Percentiles rank a stretch among this genome's conserved stretches.
phyloP scores from a whole-genome alignment of 768 basidiomycete species.

The Ramaria sp. region DNA sequence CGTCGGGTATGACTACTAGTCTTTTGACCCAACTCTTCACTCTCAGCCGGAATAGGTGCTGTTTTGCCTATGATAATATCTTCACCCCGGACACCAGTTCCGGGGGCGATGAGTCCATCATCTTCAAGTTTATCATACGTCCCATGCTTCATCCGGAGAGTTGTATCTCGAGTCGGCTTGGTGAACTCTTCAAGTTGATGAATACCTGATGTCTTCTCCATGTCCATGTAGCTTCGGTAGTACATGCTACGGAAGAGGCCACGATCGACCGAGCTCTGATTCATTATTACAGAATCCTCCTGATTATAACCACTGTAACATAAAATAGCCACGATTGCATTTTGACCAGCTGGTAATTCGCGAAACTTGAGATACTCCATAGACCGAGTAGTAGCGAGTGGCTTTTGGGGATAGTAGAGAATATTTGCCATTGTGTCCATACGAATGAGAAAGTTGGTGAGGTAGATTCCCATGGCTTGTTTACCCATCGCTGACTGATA shows the following conservation, averaged over 20 bases:
- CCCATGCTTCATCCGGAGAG: constrained; percentile 93
- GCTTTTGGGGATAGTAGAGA: constrained; percentile 98
- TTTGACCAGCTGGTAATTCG: constrained; percentile 97
- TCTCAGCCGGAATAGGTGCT: constrained; percentile 91
- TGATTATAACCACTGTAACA: constrained; percentile 99
- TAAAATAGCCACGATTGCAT: constrained; percentile 95
- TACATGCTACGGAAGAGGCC: constrained; percentile 92
- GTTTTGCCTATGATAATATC: constrained; percentile 99
- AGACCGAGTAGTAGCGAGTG: constrained; percentile 94
- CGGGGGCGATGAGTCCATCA: constrained; percentile 92
- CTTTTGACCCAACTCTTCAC: constrained; percentile 93
- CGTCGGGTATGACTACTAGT: constrained; percentile 89
- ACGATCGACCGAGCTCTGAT: constrained; percentile 96
- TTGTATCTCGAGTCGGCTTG: constrained; percentile 87
- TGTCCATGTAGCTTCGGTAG: constrained; percentile 96
- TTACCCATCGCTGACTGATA: constrained; percentile 99
- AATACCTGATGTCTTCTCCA: constrained; percentile 93
- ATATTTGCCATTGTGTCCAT: constrained; percentile 99
- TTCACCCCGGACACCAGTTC: constrained; percentile 89
- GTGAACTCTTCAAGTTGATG: constrained; percentile 93
- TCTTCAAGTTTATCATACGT: constrained; percentile 98
- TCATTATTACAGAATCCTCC: constrained; percentile 99
- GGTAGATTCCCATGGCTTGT: constrained; percentile 77
- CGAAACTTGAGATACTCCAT: constrained; percentile 99
- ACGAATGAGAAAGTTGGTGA: constrained; percentile 96